A percentile compares a stretch with the other conserved stretches of the same genome.
These are phyloP conservation scores for Xerocomus cyaneibrunnescens DNA, from an alignment of 1,284 basidiomycete species.

Conservation along the genomic window DNA sequence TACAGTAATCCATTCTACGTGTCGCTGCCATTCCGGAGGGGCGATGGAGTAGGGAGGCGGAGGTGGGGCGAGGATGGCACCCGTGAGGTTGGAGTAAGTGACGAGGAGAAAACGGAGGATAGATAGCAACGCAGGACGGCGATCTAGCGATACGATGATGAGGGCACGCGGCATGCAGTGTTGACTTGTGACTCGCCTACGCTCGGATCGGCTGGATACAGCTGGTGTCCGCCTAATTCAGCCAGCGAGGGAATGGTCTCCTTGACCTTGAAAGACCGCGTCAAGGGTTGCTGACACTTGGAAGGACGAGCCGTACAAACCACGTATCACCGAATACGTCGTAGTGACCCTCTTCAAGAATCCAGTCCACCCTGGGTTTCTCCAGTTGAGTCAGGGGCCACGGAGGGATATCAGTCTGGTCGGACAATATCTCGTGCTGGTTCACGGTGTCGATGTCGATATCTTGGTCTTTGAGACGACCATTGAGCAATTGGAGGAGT, in stretches of 20 bases:
- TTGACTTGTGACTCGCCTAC: constrained; percentile 45
- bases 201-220: constrained; percentile 69
- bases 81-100: constrained; percentile 65
- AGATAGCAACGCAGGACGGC: constrained; percentile 65
- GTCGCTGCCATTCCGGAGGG: constrained; percentile 66
- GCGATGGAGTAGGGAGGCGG: constrained; percentile 47
- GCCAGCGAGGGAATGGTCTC: constrained; percentile 71
- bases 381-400: constrained; percentile 72
- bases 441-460: constrained; percentile 41
- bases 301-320: constrained; percentile 56
- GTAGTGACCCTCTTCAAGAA: constrained; percentile 69
- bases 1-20: constrained; percentile 72
- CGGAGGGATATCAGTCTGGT: constrained; percentile 68
- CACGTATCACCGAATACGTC: constrained; percentile 77
- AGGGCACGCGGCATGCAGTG: constrained; percentile 4
- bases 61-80: constrained; percentile 61
- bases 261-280: constrained; percentile 52
- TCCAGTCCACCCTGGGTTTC: constrained; percentile 80
- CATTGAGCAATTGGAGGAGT: constrained; percentile 57
- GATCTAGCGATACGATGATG: constrained; percentile 44
- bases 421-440: constrained; percentile 60
- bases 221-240: constrained; percentile 67
- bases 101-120: constrained; percentile 69
- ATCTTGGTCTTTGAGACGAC: constrained; percentile 44
- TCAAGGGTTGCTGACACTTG: constrained; percentile 13